Conservation (phyloP, 1,284 basidiomycete genomes). For the Sporisorium exsertum region DNA sequence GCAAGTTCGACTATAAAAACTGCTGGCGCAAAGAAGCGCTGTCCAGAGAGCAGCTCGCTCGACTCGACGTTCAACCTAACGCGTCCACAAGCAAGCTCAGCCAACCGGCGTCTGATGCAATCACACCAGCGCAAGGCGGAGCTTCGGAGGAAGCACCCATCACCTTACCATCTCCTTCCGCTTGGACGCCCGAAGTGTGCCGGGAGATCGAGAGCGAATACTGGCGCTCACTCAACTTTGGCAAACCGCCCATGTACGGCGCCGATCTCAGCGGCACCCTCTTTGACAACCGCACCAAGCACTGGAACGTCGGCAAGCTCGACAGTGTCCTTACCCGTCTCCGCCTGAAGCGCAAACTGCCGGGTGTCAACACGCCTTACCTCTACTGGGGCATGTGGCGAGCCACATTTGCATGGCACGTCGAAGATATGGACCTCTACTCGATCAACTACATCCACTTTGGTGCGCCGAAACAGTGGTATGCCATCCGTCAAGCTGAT, state of each 20-base stretch:
- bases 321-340: conserved; percentile 87
- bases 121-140: not conserved
- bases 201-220: conserved; percentile 87
- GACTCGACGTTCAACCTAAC: not conserved
- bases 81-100: conserved; percentile 7
- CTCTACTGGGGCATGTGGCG: conserved; percentile 99
- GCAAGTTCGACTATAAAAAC: conserved; percentile 58
- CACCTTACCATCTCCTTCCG: conserved; percentile 26
- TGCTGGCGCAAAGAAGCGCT: conserved; percentile 63
- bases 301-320: conserved; percentile 93
- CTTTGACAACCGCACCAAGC: conserved; percentile 81
- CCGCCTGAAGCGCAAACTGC: conserved; percentile 77
- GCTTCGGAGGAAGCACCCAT: not conserved
- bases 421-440: conserved; percentile 89
- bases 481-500: conserved; percentile 90
- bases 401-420: conserved; percentile 97
- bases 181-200: conserved; percentile 73
- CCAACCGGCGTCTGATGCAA: not conserved
- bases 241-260: conserved; percentile 93
- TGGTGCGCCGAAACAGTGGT: conserved; percentile 96
- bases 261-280: conserved; percentile 92
- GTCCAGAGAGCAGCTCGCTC: conserved; percentile 31
- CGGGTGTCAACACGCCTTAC: conserved; percentile 96
- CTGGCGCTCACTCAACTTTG: conserved; percentile 90
- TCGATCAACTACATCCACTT: conserved; percentile 99